Conservation (phyloP, 2,329 filamentous ascomycete species). For the Polytolypa hystricis region DNA sequence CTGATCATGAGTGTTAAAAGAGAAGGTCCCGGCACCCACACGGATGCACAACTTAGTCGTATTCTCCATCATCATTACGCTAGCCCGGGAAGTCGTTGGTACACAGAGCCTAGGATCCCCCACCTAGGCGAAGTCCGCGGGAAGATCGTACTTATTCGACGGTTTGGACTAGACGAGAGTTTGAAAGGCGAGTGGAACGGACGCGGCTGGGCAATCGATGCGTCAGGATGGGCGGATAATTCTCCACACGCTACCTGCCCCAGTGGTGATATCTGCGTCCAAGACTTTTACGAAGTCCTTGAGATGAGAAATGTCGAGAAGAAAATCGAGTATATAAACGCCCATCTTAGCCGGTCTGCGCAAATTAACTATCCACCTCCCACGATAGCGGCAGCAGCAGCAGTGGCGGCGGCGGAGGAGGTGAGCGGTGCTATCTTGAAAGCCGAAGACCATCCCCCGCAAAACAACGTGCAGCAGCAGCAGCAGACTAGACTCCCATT, state of each 20-base stretch:
- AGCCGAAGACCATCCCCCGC: slow-evolving; percentile 31
- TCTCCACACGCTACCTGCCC: slow-evolving; percentile 61
- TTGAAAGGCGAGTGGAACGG: slow-evolving; percentile 37
- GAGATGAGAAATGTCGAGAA: slow-evolving; percentile 63
- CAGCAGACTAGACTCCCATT: slow-evolving; percentile 55
- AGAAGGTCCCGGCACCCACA: slow-evolving; percentile 71
- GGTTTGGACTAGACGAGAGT: slow-evolving; percentile 55
- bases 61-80: slow-evolving; percentile 66
- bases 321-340: slow-evolving; percentile 64
- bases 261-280: slow-evolving; percentile 67
- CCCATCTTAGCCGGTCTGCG: slow-evolving; percentile 65
- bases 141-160: slow-evolving; percentile 71
- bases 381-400: slow-evolving; percentile 13
- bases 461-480: too few relatives aligned
- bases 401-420: too few relatives aligned
- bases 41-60: slow-evolving; percentile 64
- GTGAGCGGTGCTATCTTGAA: slow-evolving; percentile 3
- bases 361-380: slow-evolving; percentile 35
- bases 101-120: slow-evolving; percentile 64
- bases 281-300: slow-evolving; percentile 88
- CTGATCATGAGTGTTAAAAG: slow-evolving; percentile 82
- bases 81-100: slow-evolving; percentile 53
- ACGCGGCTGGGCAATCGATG: slow-evolving; percentile 48
- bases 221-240: slow-evolving; percentile 72
- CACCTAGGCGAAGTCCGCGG: slow-evolving; percentile 68